These are phyloP conservation scores for Chamaenerion angustifolium DNA, from an alignment of 345 rosid genomes.

Conservation along the genomic window DNA sequence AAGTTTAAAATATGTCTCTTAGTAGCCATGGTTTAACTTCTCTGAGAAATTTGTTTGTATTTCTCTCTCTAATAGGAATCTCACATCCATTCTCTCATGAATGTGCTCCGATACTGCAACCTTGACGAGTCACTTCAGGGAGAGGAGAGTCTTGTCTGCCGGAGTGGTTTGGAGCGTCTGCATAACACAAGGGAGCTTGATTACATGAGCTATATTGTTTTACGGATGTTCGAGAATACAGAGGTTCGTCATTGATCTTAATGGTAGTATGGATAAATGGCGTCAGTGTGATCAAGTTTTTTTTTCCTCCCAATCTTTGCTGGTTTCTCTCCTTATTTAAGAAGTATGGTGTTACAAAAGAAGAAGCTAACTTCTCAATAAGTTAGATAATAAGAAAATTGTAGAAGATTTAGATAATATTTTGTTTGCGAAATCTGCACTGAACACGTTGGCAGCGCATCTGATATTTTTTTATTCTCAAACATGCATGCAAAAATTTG, in stretches of 20 bases:
- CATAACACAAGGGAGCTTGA: conserved; percentile 88
- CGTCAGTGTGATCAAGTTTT: too few species aligned
- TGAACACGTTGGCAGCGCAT: too few species aligned
- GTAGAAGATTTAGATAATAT: too few species aligned
- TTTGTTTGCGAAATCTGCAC: too few species aligned
- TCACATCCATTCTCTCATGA: conserved; percentile 92
- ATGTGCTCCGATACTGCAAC: conserved; percentile 90
- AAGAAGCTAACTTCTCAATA: too few species aligned
- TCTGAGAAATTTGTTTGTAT: background rate
- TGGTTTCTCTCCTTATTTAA: too few species aligned
- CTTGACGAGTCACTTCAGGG: conserved; percentile 92
- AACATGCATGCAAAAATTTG: too few species aligned
- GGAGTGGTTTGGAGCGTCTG: conserved; percentile 63
- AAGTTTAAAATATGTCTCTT: background rate
- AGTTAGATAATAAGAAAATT: too few species aligned
- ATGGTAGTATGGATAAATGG: too few species aligned
- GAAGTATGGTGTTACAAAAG: too few species aligned
- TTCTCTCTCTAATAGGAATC: conserved; percentile 51
- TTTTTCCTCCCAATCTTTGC: too few species aligned
- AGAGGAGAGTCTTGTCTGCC: conserved; percentile 82
- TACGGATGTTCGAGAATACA: conserved; percentile 84
- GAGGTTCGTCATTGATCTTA: conserved; percentile 31
- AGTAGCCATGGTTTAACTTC: background rate
- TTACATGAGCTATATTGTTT: conserved; percentile 95
- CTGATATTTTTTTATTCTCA: background rate